phyloP scores from a whole-genome alignment of 306 rosid species.

The Castanea mollissima region DNA sequence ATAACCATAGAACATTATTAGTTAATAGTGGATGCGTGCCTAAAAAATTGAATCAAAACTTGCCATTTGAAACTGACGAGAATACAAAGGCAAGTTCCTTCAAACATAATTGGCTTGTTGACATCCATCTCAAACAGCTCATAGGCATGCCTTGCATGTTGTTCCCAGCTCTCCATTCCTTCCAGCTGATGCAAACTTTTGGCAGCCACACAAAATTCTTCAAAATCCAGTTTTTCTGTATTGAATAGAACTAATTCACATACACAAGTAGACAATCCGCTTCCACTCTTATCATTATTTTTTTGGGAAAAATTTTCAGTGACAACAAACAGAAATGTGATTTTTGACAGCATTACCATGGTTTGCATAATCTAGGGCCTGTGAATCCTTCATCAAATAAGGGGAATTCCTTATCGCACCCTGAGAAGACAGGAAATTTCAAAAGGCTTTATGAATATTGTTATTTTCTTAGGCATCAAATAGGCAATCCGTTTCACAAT shows the following conservation, averaged over 20 bases:
- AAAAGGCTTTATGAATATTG: too few relatives aligned
- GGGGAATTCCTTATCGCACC: conserved; percentile 25
- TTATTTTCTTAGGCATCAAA: too few relatives aligned
- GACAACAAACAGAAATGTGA: neutral
- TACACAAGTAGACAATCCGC: neutral
- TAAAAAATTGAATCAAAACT: too few relatives aligned
- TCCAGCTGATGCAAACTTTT: conserved; percentile 76
- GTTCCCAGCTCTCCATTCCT: conserved; percentile 73
- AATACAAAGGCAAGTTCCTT: too few relatives aligned
- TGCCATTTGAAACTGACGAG: too few relatives aligned
- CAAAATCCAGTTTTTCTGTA: conserved; percentile 68
- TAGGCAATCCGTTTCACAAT: too few relatives aligned
- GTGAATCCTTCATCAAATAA: conserved; percentile 67
- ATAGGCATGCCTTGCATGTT: conserved; percentile 65
- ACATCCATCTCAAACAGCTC: conserved; percentile 83
- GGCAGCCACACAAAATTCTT: conserved; percentile 83
- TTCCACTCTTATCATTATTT: conserved; percentile 1
- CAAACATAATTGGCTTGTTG: conserved; percentile 70
- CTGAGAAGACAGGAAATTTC: conserved; percentile 2
- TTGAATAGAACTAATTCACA: conserved; percentile 13
- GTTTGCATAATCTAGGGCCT: conserved; percentile 47
- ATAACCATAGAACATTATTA: too few relatives aligned
- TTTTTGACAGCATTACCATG: conserved; percentile 42
- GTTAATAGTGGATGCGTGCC: too few relatives aligned
- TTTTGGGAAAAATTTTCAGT: neutral